These are phyloP conservation scores for Yarrowia galli DNA, from an alignment of 1,139 yeast genomes.

Conservation along the genomic window DNA sequence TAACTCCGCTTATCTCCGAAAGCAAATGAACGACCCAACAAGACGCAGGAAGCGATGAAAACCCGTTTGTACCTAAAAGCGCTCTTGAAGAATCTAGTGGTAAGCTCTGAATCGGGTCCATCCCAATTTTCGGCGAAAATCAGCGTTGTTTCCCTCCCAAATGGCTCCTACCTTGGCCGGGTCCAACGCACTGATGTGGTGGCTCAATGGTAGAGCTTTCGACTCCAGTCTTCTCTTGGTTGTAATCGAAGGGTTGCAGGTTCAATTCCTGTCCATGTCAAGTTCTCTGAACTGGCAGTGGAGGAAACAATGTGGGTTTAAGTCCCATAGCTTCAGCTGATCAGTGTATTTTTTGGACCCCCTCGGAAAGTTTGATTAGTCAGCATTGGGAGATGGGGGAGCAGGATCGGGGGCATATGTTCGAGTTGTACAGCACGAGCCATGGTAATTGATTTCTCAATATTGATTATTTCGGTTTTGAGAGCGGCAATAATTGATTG, in stretches of 20 bases:
- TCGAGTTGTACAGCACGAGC: no score
- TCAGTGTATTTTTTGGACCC: slow-evolving; percentile 4
- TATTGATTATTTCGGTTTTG: no score
- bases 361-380: background rate
- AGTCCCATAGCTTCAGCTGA: slow-evolving; percentile 22
- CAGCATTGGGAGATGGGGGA: background rate
- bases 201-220: slow-evolving; percentile 94
- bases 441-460: no score
- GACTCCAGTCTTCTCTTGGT: slow-evolving; percentile 66
- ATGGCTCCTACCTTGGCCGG: slow-evolving; percentile 12
- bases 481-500: no score
- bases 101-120: no score
- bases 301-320: slow-evolving; percentile 16
- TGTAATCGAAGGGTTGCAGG: slow-evolving; percentile 77
- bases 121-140: no score
- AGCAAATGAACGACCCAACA: no score
- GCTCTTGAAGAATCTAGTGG: no score
- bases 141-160: background rate
- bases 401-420: no score
- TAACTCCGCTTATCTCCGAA: no score
- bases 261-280: slow-evolving; percentile 61
- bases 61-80: no score
- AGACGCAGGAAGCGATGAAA: no score
- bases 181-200: slow-evolving; percentile 62
- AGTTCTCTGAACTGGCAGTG: slow-evolving; percentile 10